Base-by-base conservation (phyloP, 441 rosid species). In the Populus hybrid region DNA sequence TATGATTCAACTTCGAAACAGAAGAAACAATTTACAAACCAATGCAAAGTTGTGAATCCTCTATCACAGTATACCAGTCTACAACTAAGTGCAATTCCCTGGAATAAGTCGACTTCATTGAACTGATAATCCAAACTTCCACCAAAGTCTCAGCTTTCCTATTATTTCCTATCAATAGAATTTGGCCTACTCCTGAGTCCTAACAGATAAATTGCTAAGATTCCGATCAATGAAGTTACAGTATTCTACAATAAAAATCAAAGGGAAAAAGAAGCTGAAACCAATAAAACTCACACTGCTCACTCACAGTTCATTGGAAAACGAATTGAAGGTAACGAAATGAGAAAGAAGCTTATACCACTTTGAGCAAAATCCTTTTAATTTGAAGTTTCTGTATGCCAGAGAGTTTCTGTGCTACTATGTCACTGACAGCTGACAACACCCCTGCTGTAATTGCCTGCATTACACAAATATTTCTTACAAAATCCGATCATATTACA, bases 381-480 rank as follows among this genome's bases (percentile, higher is more conserved):
- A 95, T 75, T 79, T 91, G 97, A 88, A 95, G 89, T 81, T 91
- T 90, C 84, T 88, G 89, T 73, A 92, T 93, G 38, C 95, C 97
- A 71, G 97, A 84, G n/a, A 92, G 93, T 78, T 95, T 95, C 88
- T 94, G 97, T 1, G 93, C 85, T 69, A 83, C 87, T 66, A 88
- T 84, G 80, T 95, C 99, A 71, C 94, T 89, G n/a, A 91, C 79
- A 40, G 93, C 98, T 0, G 99, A 91, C 79, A 95, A 77, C 20
- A 89, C 90, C 71, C 90, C 98, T 1, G 99, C 97, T 24, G 97
- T 93, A 77, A 95, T 82, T 42, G 93, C 97, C 99, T 95, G 86
- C 77, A 84, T 64, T 63, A 35, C 18, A 73, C 21, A 26, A 16
- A 73, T 64, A 24, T 63, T 46, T 21, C 18, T 40, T 10, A 36